Conservation (phyloP, 1,139 yeast species). For the Yamadazyma membranifaciens region DNA sequence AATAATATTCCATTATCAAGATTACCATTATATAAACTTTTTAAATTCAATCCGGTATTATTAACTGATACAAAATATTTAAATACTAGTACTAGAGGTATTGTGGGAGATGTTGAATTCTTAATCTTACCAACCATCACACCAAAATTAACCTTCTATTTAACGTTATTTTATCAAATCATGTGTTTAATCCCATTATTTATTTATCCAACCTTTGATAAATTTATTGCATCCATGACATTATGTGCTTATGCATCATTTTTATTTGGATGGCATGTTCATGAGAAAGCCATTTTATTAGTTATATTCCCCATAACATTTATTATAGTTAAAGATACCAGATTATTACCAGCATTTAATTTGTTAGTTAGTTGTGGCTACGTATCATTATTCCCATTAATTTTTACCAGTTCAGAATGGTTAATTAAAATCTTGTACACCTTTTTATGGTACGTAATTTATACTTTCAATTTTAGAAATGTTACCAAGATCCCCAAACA, state of each 20-base stretch:
- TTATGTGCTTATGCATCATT: slow-evolving; percentile 91
- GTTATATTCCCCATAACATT: slow-evolving; percentile 89
- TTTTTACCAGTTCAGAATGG: slow-evolving; percentile 81
- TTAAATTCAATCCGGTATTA: slow-evolving; percentile 31
- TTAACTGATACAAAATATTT: slow-evolving; percentile 26
- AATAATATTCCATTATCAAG: slow-evolving; percentile 46
- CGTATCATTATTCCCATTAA: slow-evolving; percentile 82
- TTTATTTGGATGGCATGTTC: slow-evolving; percentile 98
- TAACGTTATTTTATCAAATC: slow-evolving; percentile 79
- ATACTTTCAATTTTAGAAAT: slow-evolving; percentile 68
- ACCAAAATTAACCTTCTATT: slow-evolving; percentile 72
- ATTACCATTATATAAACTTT: slow-evolving; percentile 28
- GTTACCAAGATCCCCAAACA: slow-evolving; percentile 57
- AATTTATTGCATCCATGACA: slow-evolving; percentile 82
- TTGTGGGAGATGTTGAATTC: slow-evolving; percentile 88
- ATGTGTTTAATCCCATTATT: slow-evolving; percentile 76
- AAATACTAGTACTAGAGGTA: slow-evolving; percentile 69
- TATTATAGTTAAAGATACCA: slow-evolving; percentile 67
- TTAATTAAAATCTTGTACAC: slow-evolving; percentile 76
- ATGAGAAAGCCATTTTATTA: slow-evolving; percentile 89
- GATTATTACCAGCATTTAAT: slow-evolving; percentile 67
- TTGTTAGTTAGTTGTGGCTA: slow-evolving; percentile 77
- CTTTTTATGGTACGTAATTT: slow-evolving; percentile 80
- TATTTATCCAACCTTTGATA: slow-evolving; percentile 68
- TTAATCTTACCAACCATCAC: slow-evolving; percentile 75